Percentiles rank a stretch among this genome's conserved stretches.
Evolutionary conservation across 2,329 filamentous ascomycete species (phyloP).

Genomic region (Diaporthe sp.): DNA sequence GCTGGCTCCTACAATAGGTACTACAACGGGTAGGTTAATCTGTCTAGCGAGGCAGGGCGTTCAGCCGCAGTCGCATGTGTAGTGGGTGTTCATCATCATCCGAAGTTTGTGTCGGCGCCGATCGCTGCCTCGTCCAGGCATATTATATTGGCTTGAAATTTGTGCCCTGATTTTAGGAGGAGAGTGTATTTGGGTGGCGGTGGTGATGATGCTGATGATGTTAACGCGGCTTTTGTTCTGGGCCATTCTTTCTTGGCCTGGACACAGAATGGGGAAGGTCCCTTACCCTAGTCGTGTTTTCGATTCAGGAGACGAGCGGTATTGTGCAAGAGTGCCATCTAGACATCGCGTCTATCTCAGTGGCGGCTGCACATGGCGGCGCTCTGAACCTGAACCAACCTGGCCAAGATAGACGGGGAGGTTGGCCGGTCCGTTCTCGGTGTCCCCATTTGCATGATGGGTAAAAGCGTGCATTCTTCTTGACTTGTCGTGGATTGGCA

Average conservation of each 20-base stretch:
- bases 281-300: background rate
- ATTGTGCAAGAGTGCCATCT: background rate
- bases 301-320: background rate
- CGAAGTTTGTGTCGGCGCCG: conserved; percentile 9
- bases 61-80: conserved; percentile 20
- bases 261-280: background rate
- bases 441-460: conserved; percentile 16
- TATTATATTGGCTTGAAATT: conserved; percentile 7
- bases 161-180: background rate
- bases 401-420: background rate
- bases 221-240: conserved; percentile 7
- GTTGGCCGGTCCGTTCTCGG: background rate
- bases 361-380: background rate
- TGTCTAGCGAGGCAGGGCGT: background rate
- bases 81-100: conserved; percentile 24
- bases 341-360: background rate
- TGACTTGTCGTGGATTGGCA: background rate
- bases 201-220: background rate
- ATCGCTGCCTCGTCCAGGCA: background rate
- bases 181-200: background rate
- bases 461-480: conserved; percentile 19
- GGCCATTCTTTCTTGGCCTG: background rate
- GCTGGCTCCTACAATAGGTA: background rate
- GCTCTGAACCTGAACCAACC: background rate
- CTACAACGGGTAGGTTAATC: background rate